Base-by-base conservation (phyloP, 805 yeast genomes). In the Candida sonorensis region DNA sequence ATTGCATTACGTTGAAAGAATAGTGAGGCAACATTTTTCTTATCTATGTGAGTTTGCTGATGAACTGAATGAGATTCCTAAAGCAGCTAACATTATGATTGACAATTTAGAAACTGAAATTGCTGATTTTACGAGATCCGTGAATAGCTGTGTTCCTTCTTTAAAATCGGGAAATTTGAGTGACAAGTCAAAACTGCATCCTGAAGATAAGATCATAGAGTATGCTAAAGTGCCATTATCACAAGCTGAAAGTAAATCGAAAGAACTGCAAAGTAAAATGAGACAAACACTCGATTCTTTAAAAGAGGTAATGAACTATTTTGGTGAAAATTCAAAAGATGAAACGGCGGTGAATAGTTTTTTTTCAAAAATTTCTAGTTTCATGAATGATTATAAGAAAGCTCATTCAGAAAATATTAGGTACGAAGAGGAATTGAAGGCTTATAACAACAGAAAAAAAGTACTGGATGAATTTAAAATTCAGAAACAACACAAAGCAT, bases 1-100 rank as follows among this genome's bases (percentile, higher is more conserved):
- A 44, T 62, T 82, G 45, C 90, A 82, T 48, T 82, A 79, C 44
- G 77, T 82, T 36, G 94, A 82, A 48, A 76, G 70, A 46, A 64
- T 78, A 12, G 59, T 81, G n/a, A 57, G 94, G 36, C 55, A 60
- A 1, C 74, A 77, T 38, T 82, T 77, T 48, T 81, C 87, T 1
- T 81, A 79, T 17, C 58, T 75, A 12, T 66, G 77, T 37, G 64
- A 55, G 3, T 81, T 82, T 53, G 62, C 77, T 22, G 73, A 73
- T 33, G 90, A 82, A 32, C 55, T 82, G 34, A 48, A 62, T 11
- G 69, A 62, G 31, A 64, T 81, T 26, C 46, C 59, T 17, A 75
- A 70, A 16, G 69, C 77, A 11, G 67, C 82, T 10, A 77, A 77
- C 35, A 57, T 75, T 17, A 73, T 83, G 0, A 63, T 82, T 28